Evolutionary conservation across 2,329 filamentous ascomycete genomes (phyloP).

Genomic region (Aspergillus ustus): DNA sequence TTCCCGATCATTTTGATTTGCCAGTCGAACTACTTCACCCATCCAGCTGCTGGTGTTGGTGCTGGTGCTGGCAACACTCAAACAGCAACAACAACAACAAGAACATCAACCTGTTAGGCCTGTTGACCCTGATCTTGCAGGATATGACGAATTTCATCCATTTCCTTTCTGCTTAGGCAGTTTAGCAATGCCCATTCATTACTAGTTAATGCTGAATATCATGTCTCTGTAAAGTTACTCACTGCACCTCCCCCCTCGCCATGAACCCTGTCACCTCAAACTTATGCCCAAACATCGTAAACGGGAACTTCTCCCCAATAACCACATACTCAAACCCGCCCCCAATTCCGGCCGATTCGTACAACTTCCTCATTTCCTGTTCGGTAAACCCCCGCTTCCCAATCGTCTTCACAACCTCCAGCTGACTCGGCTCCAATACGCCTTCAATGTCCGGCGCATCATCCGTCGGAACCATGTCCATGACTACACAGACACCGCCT

Average conservation of each 20-base stretch:
- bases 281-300: neutral
- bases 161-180: no score
- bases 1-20: neutral
- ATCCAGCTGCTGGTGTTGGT: no score
- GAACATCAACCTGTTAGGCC: no score
- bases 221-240: neutral
- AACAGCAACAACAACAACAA: no score
- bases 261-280: neutral
- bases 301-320: neutral
- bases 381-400: slow-evolving; percentile 1
- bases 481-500: neutral
- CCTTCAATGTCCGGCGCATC: neutral
- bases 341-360: slow-evolving; percentile 1
- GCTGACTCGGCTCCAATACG: neutral
- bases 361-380: slow-evolving; percentile 2
- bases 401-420: neutral
- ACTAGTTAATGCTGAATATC: no score
- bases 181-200: no score
- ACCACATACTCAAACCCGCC: neutral
- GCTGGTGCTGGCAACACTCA: no score
- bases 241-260: neutral
- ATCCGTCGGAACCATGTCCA: slow-evolving; percentile 2
- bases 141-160: no score
- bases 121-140: no score
- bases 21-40: neutral